These are phyloP conservation scores for Aspergillus eucalypticola DNA, from an alignment of 2,329 filamentous ascomycete species.

Conservation along the genomic window DNA sequence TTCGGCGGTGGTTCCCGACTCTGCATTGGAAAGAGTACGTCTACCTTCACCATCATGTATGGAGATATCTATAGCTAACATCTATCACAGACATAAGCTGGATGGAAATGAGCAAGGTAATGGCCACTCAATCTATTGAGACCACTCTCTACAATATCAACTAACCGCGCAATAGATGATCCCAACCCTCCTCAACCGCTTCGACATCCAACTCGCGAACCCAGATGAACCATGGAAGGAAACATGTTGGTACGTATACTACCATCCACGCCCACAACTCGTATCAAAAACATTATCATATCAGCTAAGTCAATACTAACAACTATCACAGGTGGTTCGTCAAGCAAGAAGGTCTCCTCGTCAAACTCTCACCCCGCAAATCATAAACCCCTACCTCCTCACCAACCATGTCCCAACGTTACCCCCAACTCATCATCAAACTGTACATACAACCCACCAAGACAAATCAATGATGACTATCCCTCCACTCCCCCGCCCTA, in stretches of 20 bases:
- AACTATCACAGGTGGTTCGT: neutral
- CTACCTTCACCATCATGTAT: rapidly evolving
- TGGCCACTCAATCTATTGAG: rapidly evolving
- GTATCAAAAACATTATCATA: neutral
- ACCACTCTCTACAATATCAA: neutral
- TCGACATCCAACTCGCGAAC: neutral
- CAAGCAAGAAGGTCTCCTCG: neutral
- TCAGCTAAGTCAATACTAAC: neutral
- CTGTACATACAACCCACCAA: neutral
- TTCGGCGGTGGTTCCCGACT: neutral
- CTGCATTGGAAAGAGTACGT: neutral
- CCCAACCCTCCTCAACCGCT: neutral
- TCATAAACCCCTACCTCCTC: no score
- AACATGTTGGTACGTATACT: neutral
- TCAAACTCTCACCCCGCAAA: neutral
- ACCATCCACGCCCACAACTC: neutral
- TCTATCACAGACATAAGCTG: neutral
- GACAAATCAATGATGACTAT: neutral
- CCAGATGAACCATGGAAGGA: neutral
- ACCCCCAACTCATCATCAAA: neutral
- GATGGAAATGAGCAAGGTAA: neutral
- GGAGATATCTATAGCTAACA: no score
- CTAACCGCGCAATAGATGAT: neutral
- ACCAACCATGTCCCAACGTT: no score
- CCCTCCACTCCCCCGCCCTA: conserved; percentile 27